These are phyloP conservation scores for Hypoxylon lenormandii DNA, from an alignment of 495 filamentous ascomycete species.

Conservation along the genomic window DNA sequence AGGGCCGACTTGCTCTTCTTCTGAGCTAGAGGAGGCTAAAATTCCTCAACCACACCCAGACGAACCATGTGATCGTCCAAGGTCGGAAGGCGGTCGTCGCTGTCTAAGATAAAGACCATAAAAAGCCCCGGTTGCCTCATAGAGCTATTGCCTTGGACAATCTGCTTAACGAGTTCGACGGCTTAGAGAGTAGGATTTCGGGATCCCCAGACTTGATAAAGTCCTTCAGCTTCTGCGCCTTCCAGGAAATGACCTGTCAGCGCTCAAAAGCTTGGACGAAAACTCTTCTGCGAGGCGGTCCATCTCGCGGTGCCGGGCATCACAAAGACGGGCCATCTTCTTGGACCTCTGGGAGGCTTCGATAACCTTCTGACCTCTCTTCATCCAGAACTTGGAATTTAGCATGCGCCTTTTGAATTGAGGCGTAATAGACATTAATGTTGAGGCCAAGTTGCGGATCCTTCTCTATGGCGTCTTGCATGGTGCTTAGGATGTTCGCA, in stretches of 20 bases:
- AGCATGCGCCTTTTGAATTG: background rate
- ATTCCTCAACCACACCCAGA: background rate
- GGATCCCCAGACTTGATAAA: background rate
- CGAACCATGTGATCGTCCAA: background rate
- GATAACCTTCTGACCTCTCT: background rate
- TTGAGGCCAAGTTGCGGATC: background rate
- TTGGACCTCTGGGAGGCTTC: background rate
- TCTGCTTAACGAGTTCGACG: background rate
- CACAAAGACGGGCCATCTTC: background rate
- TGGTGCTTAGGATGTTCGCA: background rate
- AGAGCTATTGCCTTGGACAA: background rate
- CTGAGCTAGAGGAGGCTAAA: background rate
- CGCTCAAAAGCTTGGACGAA: background rate
- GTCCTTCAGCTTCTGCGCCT: background rate
- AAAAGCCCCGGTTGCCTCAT: background rate
- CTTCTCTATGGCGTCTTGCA: background rate
- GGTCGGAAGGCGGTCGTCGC: background rate
- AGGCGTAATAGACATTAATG: background rate
- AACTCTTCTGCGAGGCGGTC: constrained; percentile 4
- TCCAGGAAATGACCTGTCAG: background rate
- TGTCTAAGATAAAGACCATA: background rate
- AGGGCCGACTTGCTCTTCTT: background rate
- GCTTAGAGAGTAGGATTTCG: background rate
- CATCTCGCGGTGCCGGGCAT: background rate
- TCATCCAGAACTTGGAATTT: background rate